Evolutionary conservation across 495 filamentous ascomycete species (phyloP), one percentile per base, ranked within the genome.

Genomic region (Hyaloscypha variabilis): DNA sequence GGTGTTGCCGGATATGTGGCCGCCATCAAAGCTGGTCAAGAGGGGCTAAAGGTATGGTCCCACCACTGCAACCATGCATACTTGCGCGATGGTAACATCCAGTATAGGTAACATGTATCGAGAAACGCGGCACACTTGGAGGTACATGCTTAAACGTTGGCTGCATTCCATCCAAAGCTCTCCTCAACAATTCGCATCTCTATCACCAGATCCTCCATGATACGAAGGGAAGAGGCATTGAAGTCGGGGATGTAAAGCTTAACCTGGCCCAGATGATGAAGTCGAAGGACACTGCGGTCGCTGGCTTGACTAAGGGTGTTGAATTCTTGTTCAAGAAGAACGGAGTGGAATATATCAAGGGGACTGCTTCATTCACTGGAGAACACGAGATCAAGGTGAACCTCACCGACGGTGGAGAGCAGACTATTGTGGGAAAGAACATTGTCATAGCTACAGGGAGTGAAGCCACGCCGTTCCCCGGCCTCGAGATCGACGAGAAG

Each of bases 301-400:
- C 83, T 34, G 88, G 94, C 53, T 78, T 99, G 69, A 99, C 95
- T 67, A 97, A 97, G 84, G 95, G 95, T 78, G 89, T 99, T 71
- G 95, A 98, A 79, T 99, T 91, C 78, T 81, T 99, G 62, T 88
- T 99, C 79, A 97, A 97, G 90, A 99, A 98, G 87, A 98, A 99
- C 80, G 89, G 90, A 58, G 96, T 97, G 73, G 92, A 97, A 73
- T 99, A 97, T 74, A 80, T 98, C 81, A 97, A 95, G 82, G 95
- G 95, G 70, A 87, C 92, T 56, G 95, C 87, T 63, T 83, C 92
- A 36, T 93, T 99, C 75, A 83, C 88, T 67, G 91, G 93, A 75
- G 89, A 95, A 79, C 87, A 98, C 80, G 96, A 96, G 68, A 78
- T 99, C 79, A 91, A 91, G 79, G 92, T 98, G 67, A 88, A 91